phyloP scores from a whole-genome alignment of 495 filamentous ascomycete species.

The Penicillium ucsense region DNA sequence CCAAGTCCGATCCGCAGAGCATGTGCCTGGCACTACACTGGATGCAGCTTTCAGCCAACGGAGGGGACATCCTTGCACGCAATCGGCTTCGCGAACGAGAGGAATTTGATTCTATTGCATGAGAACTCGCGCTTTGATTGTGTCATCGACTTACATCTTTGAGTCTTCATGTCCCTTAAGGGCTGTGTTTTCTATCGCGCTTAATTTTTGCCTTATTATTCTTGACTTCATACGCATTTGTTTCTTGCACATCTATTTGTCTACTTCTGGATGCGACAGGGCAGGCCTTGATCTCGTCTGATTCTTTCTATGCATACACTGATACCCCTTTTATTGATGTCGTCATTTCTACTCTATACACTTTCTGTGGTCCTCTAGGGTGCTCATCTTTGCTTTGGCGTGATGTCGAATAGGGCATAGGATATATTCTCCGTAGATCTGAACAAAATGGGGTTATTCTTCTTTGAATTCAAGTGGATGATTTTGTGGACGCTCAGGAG shows the following conservation, averaged over 20 bases:
- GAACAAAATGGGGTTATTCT: too few relatives aligned
- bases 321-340: constrained; percentile 12
- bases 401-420: too few relatives aligned
- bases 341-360: constrained; percentile 1
- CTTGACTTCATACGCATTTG: constrained; percentile 6
- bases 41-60: constrained; percentile 86
- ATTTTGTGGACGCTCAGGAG: too few relatives aligned
- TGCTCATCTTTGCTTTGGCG: constrained; percentile 1
- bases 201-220: neutral
- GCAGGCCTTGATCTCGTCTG: constrained; percentile 6
- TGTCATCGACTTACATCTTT: too few relatives aligned
- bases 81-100: constrained; percentile 72
- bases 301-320: constrained; percentile 19
- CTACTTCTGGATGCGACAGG: constrained; percentile 6
- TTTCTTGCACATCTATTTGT: constrained; percentile 2
- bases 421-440: too few relatives aligned
- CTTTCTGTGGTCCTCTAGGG: constrained; percentile 21
- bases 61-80: constrained; percentile 79
- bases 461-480: too few relatives aligned
- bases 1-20: constrained; percentile 68
- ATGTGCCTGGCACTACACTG: constrained; percentile 97
- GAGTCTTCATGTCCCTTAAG: too few relatives aligned
- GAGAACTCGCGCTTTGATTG: constrained; percentile 1
- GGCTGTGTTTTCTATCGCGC: too few relatives aligned
- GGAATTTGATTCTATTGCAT: constrained; percentile 46